phyloP scores from a whole-genome alignment of 192 early-diverging fungal species.

The Linnemannia schmuckeri region DNA sequence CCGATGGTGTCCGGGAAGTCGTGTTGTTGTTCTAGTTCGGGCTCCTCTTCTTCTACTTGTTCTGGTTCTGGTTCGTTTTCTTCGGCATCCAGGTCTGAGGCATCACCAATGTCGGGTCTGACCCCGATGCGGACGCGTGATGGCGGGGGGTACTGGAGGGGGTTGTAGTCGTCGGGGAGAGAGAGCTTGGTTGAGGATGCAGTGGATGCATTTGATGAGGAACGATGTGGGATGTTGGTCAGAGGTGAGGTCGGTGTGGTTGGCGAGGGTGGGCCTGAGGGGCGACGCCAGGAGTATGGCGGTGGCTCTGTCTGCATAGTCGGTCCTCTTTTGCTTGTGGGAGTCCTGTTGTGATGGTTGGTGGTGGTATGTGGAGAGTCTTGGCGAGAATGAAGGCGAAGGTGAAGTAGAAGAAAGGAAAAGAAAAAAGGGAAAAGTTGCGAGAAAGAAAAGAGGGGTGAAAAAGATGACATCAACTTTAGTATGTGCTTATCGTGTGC shows the following conservation, averaged over 20 bases:
- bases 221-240: conserved; percentile 3
- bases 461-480: not conserved
- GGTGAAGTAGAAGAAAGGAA: not conserved
- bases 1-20: conserved; percentile 10
- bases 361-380: not conserved
- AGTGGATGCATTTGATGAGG: conserved; percentile 22
- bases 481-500: not conserved
- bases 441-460: not conserved
- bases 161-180: conserved; percentile 53
- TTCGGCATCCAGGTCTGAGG: conserved; percentile 23
- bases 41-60: not conserved
- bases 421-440: not conserved
- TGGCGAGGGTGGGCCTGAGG: not conserved
- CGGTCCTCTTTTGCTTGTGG: not conserved
- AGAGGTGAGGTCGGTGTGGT: conserved; percentile 22
- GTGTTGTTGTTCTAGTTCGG: not conserved
- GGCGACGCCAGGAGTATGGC: conserved; percentile 23
- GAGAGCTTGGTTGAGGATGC: conserved; percentile 18
- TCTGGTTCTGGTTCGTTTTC: not conserved
- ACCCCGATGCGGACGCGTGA: conserved; percentile 45
- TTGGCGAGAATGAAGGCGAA: not conserved
- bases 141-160: conserved; percentile 51
- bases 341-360: not conserved
- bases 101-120: conserved; percentile 24
- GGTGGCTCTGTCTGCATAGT: conserved; percentile 31